phyloP scores from a whole-genome alignment of 108 stramenopile genomes.

The Nannochloropsis gaditana region DNA sequence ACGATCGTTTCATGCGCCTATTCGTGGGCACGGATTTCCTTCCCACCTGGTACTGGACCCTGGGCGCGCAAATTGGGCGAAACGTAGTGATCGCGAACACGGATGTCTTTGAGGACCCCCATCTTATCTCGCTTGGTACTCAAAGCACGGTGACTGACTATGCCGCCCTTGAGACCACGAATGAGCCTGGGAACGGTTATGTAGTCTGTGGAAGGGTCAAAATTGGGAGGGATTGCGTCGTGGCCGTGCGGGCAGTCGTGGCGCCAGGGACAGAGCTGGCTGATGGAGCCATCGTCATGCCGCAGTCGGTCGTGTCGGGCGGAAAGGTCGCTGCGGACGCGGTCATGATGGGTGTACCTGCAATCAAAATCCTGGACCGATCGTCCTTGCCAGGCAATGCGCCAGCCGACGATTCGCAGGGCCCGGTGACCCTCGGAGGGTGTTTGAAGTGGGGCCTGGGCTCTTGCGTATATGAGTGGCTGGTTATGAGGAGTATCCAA shows the following conservation, averaged over 20 bases:
- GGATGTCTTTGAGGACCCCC: constrained; percentile 2
- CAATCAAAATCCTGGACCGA: not conserved
- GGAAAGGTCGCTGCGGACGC: not conserved
- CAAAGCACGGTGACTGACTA: not conserved
- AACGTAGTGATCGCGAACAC: constrained; percentile 17
- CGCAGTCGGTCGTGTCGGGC: not conserved
- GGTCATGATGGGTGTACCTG: constrained; percentile 13
- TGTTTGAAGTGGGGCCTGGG: constrained; percentile 1
- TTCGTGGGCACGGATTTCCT: constrained; percentile 20
- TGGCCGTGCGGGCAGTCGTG: not conserved
- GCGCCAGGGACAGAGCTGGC: not conserved
- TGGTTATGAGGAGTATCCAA: not conserved
- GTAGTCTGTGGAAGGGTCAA: constrained; percentile 9
- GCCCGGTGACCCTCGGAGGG: not conserved
- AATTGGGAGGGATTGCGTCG: constrained; percentile 9
- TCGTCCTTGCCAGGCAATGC: not conserved
- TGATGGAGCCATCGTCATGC: not conserved
- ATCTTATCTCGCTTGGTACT: not conserved
- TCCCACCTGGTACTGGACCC: not conserved
- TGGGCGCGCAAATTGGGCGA: not conserved
- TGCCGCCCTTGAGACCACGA: not conserved
- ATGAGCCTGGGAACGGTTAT: not conserved
- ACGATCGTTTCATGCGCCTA: constrained; percentile 14
- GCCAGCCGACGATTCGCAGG: not conserved
- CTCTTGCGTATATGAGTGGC: not conserved